Evolutionary conservation across 2,329 filamentous ascomycete species (phyloP), one percentile per base, ranked within the genome.

Genomic region (Fusarium mundagurra): DNA sequence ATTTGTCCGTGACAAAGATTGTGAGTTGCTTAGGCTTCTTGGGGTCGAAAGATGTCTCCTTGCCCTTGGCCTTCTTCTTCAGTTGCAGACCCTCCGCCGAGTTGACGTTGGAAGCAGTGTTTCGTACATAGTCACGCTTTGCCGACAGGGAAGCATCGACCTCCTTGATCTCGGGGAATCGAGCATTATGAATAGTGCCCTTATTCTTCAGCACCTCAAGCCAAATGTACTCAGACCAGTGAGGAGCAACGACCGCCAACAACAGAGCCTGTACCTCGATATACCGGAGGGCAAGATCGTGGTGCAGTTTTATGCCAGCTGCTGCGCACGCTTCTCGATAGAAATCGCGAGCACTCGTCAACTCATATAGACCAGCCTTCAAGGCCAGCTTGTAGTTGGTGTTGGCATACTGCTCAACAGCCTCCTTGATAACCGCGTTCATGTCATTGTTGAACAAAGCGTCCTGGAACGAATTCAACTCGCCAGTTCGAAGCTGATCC

Each of bases 161-260:
- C 29, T 89, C 87, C 2, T 92, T 90, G 0, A 94, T 91, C 58
- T 88, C 84, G 44, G 82, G 82, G 78, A 83, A 83, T 12, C 64
- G 87, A 18, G 93, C 94, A 60, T 92, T 90, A 85, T 98, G 95
- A 78, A 99, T 90, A 13, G 92, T 93, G 63, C 87, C 85, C 41
- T 89, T 82, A 86, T 94, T 95, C 81, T 93, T 90, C 69, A 99
- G 90, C 5, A 98, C 91, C 84, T 98, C 96, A 62, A 93, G 90
- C 94, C 95, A 98, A 81, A 99, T 91, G 84, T 97, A 93, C 81
- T 99, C 96, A 53, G 94, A 88, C 92, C 95, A 98, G 84, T 99
- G 96, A 67, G 96, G 96, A 6, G 96, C 92, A 72, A 98, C 92
- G 59, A 95, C 93, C 7, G 92, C 89, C 76, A 98, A 86, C 79